Percentiles rank a stretch among this genome's conserved stretches.
phyloP scores from a whole-genome alignment of 2,329 filamentous ascomycete genomes.

The Boeremia exigua region DNA sequence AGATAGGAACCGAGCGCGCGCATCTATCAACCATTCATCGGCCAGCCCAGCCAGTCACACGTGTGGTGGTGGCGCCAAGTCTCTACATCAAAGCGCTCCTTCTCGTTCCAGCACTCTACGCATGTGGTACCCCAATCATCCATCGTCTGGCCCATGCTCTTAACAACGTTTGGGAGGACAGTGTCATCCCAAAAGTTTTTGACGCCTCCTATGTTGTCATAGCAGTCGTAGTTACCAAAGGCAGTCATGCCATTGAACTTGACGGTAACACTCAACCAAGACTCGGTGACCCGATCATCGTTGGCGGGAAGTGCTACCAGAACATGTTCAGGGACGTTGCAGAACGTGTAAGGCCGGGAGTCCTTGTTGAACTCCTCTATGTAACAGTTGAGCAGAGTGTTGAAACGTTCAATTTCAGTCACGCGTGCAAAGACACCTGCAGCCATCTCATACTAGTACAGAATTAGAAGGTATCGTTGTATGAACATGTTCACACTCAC shows the following conservation, averaged over 20 bases:
- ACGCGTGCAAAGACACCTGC: conserved; percentile 2
- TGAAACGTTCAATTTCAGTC: not conserved
- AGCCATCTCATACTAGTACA: conserved; percentile 9
- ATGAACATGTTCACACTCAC: not conserved
- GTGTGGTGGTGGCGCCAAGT: not conserved
- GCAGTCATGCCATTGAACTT: conserved; percentile 7
- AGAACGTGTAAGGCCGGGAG: conserved; percentile 10
- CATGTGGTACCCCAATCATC: not conserved
- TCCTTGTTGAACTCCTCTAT: not conserved
- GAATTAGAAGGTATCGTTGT: not conserved
- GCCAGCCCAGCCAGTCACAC: not conserved
- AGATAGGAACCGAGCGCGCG: not conserved
- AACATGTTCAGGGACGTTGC: conserved; percentile 7
- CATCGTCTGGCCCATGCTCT: not conserved
- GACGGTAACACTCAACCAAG: conserved; percentile 8
- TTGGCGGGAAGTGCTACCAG: conserved; percentile 10
- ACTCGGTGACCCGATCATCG: not conserved
- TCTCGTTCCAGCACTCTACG: not conserved
- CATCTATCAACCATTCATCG: not conserved
- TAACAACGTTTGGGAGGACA: conserved; percentile 1
- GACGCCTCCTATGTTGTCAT: not conserved
- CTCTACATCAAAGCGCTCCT: not conserved
- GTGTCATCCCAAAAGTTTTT: conserved; percentile 2
- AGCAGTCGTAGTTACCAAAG: not conserved
- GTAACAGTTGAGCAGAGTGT: conserved; percentile 13